Conservation (phyloP, 768 basidiomycete species). For the Sarcomyxa edulis region DNA sequence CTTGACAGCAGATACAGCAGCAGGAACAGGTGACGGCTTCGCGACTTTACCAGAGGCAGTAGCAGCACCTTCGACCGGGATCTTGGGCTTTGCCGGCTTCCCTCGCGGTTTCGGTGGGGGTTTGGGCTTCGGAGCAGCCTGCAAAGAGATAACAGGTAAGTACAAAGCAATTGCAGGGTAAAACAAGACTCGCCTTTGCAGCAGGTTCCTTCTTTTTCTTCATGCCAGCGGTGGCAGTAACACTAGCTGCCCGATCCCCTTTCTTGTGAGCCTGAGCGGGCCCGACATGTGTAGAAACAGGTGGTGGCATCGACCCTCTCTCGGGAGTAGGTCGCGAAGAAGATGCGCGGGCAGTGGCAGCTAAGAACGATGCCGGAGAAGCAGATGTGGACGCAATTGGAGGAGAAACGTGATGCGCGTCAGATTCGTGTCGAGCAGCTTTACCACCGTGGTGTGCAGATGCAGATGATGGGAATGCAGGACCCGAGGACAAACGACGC, state of each 20-base stretch:
- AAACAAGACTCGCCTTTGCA: constrained; percentile 28
- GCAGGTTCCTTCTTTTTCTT: constrained; percentile 39
- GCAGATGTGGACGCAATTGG: constrained; percentile 6
- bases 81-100: constrained; percentile 24
- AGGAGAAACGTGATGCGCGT: constrained; percentile 10
- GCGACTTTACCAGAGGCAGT: constrained; percentile 13
- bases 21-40: constrained; percentile 8
- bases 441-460: constrained; percentile 3
- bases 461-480: constrained; percentile 10
- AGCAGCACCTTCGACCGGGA: constrained; percentile 12
- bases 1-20: constrained; percentile 21
- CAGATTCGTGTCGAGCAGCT: constrained; percentile 1
- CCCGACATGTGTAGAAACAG: constrained; percentile 18
- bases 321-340: constrained; percentile 27
- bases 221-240: constrained; percentile 11
- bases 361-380: constrained; percentile 5
- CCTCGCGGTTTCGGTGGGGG: constrained; percentile 20
- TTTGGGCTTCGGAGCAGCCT: constrained; percentile 19
- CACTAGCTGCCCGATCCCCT: constrained; percentile 17
- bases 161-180: neutral
- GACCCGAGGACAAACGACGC: constrained; percentile 8
- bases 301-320: constrained; percentile 59
- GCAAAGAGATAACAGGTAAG: constrained; percentile 7
- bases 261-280: constrained; percentile 8
- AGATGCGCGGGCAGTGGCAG: neutral